Base-by-base conservation (phyloP, 2,329 filamentous ascomycete genomes). In the Cladophialophora psammophila region DNA sequence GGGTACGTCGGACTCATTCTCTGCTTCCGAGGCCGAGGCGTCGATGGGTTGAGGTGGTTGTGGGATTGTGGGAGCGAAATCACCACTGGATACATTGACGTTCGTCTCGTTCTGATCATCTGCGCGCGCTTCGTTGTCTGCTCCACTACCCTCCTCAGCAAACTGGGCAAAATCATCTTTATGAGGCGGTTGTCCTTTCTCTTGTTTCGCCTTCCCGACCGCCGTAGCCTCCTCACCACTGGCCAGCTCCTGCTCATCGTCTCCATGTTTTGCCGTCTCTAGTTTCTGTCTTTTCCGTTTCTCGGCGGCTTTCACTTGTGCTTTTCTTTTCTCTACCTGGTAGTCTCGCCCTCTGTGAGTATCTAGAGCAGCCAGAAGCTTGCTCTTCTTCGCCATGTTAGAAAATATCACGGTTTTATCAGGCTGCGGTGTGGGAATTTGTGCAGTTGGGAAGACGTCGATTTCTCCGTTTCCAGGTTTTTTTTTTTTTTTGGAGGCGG, bases 1-100 rank as follows among this genome's bases (percentile, higher is more conserved):
- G 3, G 94, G 90, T 53, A 97, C 93, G 71, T 96, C 93, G 72
- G 95, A 92, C 53, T 94, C 91, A 4, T 93, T 91, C 0, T 90
- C 88, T 1, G 89, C 89, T 0, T 90, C 87, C 0, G 88, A 87
- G 0, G 88, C 87, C 0, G 85, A 84, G 59, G 48, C 59, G 0
- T 86, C 83, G 0, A 77, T 76, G 0, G 78, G 74, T 32, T 78
- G 75, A n/a, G 75, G 72, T 5, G 77, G 77, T 2, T 80, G 77
- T 6, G 78, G 76, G 5, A 77, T 74, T 35, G 75, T 72, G 40
- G 74, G 73, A 20, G 76, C 72, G 45, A 76, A 71, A 7, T 72
- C 71, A 31, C 74, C 73, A 32, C 73, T 58, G 5, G 52, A 58
- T 12, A 68, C 68, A 20, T 61, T 54, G 32, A 5, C 42, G 42